phyloP scores from a whole-genome alignment of 2,329 filamentous ascomycete species.

The Cladophialophora bantiana region DNA sequence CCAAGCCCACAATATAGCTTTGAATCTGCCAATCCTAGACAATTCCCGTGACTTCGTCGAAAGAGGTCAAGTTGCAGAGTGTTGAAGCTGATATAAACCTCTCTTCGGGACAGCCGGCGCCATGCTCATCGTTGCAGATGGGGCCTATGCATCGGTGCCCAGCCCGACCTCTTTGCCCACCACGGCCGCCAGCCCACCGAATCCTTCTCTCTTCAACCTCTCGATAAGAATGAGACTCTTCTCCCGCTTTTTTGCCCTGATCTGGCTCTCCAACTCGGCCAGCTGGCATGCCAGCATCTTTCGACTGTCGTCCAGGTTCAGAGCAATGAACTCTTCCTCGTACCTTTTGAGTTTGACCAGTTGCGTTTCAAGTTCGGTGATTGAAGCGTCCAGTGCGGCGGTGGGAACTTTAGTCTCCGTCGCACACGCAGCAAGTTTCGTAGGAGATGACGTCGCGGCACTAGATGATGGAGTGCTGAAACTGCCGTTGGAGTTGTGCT shows the following conservation, averaged over 20 bases:
- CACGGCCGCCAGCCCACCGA: conserved; percentile 35
- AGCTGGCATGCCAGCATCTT: conserved; percentile 36
- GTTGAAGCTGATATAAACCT: not conserved
- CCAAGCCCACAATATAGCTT: not conserved
- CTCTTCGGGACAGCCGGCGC: not conserved
- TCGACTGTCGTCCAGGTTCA: conserved; percentile 39
- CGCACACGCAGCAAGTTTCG: conserved; percentile 11
- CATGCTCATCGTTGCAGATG: not conserved
- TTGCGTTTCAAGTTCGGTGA: conserved; percentile 36
- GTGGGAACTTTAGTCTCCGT: conserved; percentile 24
- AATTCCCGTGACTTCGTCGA: not conserved
- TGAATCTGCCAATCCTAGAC: not conserved
- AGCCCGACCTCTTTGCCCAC: conserved; percentile 40
- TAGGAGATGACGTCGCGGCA: conserved; percentile 20
- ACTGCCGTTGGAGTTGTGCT: conserved; percentile 23
- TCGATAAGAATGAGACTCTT: conserved; percentile 38
- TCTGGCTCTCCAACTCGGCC: conserved; percentile 36
- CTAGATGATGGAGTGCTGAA: conserved; percentile 21
- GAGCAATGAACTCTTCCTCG: conserved; percentile 39
- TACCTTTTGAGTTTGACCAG: conserved; percentile 37
- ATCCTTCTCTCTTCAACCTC: conserved; percentile 39
- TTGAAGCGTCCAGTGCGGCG: conserved; percentile 35
- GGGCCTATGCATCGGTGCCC: conserved; percentile 19
- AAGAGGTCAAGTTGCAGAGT: not conserved
- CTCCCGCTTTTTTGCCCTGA: conserved; percentile 35